phyloP scores from a whole-genome alignment of 202 grass and related monocot genomes.

The Cymbopogon flexuosus region DNA sequence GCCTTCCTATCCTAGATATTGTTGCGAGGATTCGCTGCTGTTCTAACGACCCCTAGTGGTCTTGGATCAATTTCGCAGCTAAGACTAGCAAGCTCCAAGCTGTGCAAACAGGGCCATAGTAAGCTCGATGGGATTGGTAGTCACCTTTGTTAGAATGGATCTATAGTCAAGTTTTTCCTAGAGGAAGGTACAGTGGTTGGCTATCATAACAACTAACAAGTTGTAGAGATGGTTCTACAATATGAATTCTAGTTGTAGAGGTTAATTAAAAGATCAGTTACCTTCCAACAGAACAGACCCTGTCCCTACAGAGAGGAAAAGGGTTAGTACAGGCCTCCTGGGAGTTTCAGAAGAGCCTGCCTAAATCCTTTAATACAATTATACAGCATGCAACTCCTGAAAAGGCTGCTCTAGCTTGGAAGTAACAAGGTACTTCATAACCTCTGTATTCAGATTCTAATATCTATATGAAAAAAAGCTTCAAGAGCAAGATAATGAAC shows the following conservation, averaged over 20 bases:
- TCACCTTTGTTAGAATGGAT: not conserved
- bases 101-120: too few relatives aligned
- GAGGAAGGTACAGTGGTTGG: not conserved
- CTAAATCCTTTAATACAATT: not conserved
- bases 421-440: not conserved
- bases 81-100: not conserved
- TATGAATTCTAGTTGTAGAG: too few relatives aligned
- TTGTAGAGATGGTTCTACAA: too few relatives aligned
- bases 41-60: not conserved
- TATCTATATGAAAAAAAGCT: not conserved
- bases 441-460: not conserved
- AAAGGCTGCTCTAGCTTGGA: not conserved
- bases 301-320: not conserved
- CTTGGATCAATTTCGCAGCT: not conserved
- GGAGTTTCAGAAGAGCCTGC: not conserved
- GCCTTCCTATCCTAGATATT: not conserved
- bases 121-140: not conserved
- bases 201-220: too few relatives aligned
- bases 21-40: not conserved
- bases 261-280: not conserved
- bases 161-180: not conserved
- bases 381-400: not conserved
- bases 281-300: not conserved
- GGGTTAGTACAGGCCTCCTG: not conserved
- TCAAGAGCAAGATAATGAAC: not conserved